Conservation (phyloP, 805 yeast genomes). For the Starmerella floricola region DNA sequence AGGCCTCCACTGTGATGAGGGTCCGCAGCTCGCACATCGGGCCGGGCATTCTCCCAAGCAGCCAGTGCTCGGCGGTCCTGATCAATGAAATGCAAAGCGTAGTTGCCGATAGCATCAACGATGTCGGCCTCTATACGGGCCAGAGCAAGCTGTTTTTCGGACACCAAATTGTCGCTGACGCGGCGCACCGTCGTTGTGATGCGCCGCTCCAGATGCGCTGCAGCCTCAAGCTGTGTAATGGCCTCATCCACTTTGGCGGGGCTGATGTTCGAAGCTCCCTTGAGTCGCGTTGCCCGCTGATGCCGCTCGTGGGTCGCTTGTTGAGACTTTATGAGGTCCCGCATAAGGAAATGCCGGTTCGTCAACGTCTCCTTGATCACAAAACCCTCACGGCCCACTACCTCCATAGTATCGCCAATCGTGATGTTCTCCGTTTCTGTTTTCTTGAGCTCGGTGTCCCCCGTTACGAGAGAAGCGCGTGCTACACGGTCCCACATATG, state of each 20-base stretch:
- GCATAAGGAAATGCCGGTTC: conserved; percentile 81
- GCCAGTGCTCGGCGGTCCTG: conserved; percentile 71
- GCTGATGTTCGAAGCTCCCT: conserved; percentile 63
- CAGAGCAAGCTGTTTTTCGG: conserved; percentile 54
- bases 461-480: conserved; percentile 52
- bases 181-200: conserved; percentile 67
- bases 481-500: conserved; percentile 63
- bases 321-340: conserved; percentile 74
- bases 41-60: conserved; percentile 51
- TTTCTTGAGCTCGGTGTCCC: conserved; percentile 64
- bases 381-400: conserved; percentile 62
- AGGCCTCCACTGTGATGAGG: conserved; percentile 53
- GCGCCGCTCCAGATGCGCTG: conserved; percentile 63
- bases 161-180: conserved; percentile 72
- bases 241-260: conserved; percentile 90
- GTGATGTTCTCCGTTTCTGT: conserved; percentile 62
- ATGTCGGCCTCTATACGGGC: conserved; percentile 47
- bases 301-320: conserved; percentile 58
- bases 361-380: conserved; percentile 86
- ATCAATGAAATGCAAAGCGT: conserved; percentile 62
- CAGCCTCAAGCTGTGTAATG: conserved; percentile 61
- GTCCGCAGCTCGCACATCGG: conserved; percentile 64
- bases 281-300: conserved; percentile 51
- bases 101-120: conserved; percentile 42
- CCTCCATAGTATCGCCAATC: conserved; percentile 60